Percentiles rank a stretch among this genome's conserved stretches.
phyloP scores from a whole-genome alignment of 2,329 filamentous ascomycete species.

The Exophiala calicioides region DNA sequence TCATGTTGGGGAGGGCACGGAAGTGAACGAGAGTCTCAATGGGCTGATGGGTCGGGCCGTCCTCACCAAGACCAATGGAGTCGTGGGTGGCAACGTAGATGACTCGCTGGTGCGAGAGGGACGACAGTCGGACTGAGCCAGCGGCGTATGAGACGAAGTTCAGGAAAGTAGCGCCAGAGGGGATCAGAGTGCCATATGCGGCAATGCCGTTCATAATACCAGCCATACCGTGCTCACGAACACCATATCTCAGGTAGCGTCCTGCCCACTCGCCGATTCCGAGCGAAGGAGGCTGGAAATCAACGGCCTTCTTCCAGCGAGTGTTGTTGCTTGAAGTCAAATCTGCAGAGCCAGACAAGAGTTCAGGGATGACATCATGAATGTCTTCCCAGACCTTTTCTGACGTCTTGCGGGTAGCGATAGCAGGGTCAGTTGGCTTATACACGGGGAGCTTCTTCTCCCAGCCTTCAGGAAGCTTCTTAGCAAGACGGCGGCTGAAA shows the following conservation, averaged over 20 bases:
- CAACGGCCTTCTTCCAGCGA: conserved; percentile 92
- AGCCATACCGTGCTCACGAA: conserved; percentile 55
- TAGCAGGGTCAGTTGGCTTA: conserved; percentile 77
- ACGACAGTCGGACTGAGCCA: conserved; percentile 89
- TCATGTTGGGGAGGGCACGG: conserved; percentile 97
- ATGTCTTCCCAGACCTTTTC: conserved; percentile 91
- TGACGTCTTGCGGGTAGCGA: conserved; percentile 94
- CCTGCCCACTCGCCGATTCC: conserved; percentile 87
- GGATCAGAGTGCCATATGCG: conserved; percentile 92
- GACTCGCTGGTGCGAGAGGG: conserved; percentile 83
- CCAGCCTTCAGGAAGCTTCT: conserved; percentile 92
- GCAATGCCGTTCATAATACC: conserved; percentile 71
- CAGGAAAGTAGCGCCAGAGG: conserved; percentile 93
- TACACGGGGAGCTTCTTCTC: conserved; percentile 91
- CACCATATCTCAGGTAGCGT: conserved; percentile 69
- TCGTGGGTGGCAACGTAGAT: conserved; percentile 98
- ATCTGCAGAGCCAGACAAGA: conserved; percentile 94
- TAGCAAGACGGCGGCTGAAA: conserved; percentile 74
- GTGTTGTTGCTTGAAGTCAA: conserved; percentile 98
- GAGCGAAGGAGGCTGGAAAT: conserved; percentile 90
- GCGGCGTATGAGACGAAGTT: conserved; percentile 99
- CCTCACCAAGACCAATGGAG: conserved; percentile 98
- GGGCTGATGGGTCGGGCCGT: conserved; percentile 97
- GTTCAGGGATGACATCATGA: conserved; percentile 78
- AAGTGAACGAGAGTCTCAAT: conserved; percentile 98